A percentile compares a stretch with the other conserved stretches of the same genome.
phyloP scores from a whole-genome alignment of 495 filamentous ascomycete species.

The Aspergillus heteromorphus region DNA sequence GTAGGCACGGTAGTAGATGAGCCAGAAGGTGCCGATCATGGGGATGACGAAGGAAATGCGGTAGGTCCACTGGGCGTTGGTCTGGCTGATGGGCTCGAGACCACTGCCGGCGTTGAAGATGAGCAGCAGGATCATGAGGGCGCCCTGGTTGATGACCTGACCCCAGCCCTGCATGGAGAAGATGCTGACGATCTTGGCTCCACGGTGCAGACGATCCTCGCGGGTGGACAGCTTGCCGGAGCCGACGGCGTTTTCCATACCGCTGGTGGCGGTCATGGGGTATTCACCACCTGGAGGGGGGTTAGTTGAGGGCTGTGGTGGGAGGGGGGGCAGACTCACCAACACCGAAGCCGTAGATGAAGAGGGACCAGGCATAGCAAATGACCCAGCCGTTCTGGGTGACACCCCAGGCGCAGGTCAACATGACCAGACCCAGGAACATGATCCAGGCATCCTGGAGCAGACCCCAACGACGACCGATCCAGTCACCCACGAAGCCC shows the following conservation, averaged over 20 bases:
- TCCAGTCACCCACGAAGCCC: slow-evolving; percentile 34
- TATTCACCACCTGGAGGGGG: slow-evolving; percentile 61
- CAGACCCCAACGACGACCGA: slow-evolving; percentile 84
- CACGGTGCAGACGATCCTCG: slow-evolving; percentile 87
- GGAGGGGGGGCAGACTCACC: slow-evolving; percentile 40
- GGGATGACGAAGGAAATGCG: slow-evolving; percentile 82
- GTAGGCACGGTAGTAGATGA: slow-evolving; percentile 83
- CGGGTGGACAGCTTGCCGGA: slow-evolving; percentile 80
- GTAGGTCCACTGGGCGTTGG: slow-evolving; percentile 78
- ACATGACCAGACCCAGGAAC: slow-evolving; percentile 82
- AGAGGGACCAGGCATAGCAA: slow-evolving; percentile 85
- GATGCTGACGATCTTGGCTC: slow-evolving; percentile 82
- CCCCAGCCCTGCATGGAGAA: slow-evolving; percentile 98
- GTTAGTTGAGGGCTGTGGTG: slow-evolving; percentile 12
- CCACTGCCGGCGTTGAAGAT: slow-evolving; percentile 73
- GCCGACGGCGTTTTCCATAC: slow-evolving; percentile 85
- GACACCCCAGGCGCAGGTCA: slow-evolving; percentile 78
- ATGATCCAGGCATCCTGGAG: slow-evolving; percentile 92
- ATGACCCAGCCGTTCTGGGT: slow-evolving; percentile 86
- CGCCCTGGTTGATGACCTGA: slow-evolving; percentile 82
- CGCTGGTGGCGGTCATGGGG: slow-evolving; percentile 93
- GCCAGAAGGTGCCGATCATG: slow-evolving; percentile 83
- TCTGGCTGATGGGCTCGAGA: slow-evolving; percentile 63
- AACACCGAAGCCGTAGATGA: slow-evolving; percentile 87
- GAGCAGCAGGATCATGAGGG: slow-evolving; percentile 75